Evolutionary conservation across 345 rosid species (phyloP).

Genomic region (Hypericum androsaemum): DNA sequence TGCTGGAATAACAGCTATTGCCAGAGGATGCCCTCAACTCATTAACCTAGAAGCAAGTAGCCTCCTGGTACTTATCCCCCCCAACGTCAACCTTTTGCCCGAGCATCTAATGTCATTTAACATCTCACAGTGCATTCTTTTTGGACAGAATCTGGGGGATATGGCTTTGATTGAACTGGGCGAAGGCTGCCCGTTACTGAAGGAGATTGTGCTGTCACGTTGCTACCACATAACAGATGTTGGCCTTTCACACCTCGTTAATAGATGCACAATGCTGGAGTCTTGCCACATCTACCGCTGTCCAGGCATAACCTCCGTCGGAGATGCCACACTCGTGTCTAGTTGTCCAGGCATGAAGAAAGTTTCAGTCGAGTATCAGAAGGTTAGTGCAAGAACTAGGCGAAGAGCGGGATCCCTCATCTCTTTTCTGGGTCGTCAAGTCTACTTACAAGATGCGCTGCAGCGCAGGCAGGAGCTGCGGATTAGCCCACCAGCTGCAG

Average conservation of each 20-base stretch:
- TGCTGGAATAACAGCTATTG: slow-evolving; percentile 74
- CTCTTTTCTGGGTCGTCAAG: slow-evolving; percentile 63
- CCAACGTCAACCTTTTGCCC: background rate
- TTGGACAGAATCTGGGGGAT: slow-evolving; percentile 60
- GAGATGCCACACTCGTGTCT: slow-evolving; percentile 79
- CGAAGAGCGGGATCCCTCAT: slow-evolving; percentile 68
- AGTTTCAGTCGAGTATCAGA: slow-evolving; percentile 74
- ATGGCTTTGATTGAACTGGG: slow-evolving; percentile 68
- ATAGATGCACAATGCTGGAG: slow-evolving; percentile 50
- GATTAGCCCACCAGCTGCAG: too few relatives aligned
- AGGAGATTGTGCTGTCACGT: slow-evolving; percentile 68
- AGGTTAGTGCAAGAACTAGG: slow-evolving; percentile 69
- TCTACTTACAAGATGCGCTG: slow-evolving; percentile 17
- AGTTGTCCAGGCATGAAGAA: slow-evolving; percentile 71
- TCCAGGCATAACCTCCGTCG: slow-evolving; percentile 53
- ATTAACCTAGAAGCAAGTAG: slow-evolving; percentile 69
- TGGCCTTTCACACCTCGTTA: slow-evolving; percentile 65
- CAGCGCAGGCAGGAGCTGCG: background rate
- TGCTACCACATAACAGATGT: slow-evolving; percentile 63
- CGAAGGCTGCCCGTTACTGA: slow-evolving; percentile 70
- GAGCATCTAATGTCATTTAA: too few relatives aligned
- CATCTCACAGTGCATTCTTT: background rate
- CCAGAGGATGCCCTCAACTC: slow-evolving; percentile 76
- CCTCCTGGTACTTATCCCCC: slow-evolving; percentile 55
- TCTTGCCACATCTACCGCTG: slow-evolving; percentile 81